Evolutionary conservation across 768 basidiomycete species (phyloP).

Genomic region (Chiua virens): DNA sequence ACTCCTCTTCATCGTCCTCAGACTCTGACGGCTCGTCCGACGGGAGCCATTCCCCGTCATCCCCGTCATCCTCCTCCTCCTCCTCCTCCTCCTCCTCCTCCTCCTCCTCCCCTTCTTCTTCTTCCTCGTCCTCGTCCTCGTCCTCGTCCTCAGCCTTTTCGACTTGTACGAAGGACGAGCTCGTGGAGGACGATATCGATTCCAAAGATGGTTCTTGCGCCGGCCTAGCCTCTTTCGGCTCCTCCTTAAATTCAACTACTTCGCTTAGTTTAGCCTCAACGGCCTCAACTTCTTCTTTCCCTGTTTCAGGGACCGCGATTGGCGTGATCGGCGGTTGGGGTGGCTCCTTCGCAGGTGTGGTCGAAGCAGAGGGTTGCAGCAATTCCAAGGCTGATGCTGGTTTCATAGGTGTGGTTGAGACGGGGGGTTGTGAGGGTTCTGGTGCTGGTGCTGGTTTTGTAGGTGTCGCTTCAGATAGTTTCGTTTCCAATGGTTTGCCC

Average conservation of each 20-base stretch:
- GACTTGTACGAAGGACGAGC: conserved; percentile 44
- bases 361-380: not conserved
- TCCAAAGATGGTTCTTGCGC: conserved; percentile 20
- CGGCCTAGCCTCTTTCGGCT: not conserved
- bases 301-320: not conserved
- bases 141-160: conserved; percentile 32
- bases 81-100: not conserved
- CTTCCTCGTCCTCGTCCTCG: conserved; percentile 23
- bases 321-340: not conserved
- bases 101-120: conserved; percentile 21
- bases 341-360: conserved; percentile 14
- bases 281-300: not conserved
- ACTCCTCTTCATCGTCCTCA: conserved; percentile 28
- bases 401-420: conserved; percentile 14
- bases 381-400: not conserved
- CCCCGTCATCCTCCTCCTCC: not conserved
- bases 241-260: conserved; percentile 7
- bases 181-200: conserved; percentile 41
- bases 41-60: conserved; percentile 27
- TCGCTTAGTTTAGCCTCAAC: conserved; percentile 1
- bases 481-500: conserved; percentile 21
- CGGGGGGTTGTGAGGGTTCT: not conserved
- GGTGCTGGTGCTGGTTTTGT: not conserved
- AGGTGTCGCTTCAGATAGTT: conserved; percentile 17
- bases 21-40: conserved; percentile 34